Base-by-base conservation (phyloP, 164 flowering plant genomes). In the Nymphaea thermarum region DNA sequence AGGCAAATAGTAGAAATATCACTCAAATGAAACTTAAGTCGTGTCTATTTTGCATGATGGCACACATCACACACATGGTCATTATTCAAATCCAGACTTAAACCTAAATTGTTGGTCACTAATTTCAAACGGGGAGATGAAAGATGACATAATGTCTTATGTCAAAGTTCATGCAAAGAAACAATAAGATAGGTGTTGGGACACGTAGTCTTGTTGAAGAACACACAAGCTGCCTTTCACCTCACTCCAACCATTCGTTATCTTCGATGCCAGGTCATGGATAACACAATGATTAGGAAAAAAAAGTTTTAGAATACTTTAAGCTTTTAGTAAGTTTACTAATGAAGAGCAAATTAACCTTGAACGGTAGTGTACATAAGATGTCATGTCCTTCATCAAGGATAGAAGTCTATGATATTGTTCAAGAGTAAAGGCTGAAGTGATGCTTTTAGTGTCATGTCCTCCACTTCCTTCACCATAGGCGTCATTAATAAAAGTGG, bases 41-140 rank as follows among this genome's bases (percentile, higher is more conserved):
- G 47, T 10, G 70, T 43, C 43, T 67, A 51, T 16, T 67, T 67
- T 3, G 70, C 64, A 14, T 14, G 43, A 6, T 42, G 70, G n/a
- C 63, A 67, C 16, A 43, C 25, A 57, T 15, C 64, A 67, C 70
- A 67, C 36, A 25, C 36, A 42, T n/a, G 6, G 51, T 17, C 25
- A 4, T 57, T 51, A 57, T 42, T 55, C 14, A 16, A 6, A 55
- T 7, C 6, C 12, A 62, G 51, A 57, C 25, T 67, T 14, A 51
- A 51, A 8, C n/a, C 8, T 36, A 57, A 25, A 41, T 25, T 43
- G 4, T 53, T 53, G 14, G n/a, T 6, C 42, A 67, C 36, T 14
- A 18, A 42, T 42, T 67, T 12, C 16, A 36, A 57, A 55, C 4
- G 25, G 16, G 60, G 12, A 55, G 60, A 55, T 8, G 60, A 55